A percentile compares a stretch with the other conserved stretches of the same genome.
These are phyloP conservation scores for Hypoxylon sp. DNA, from an alignment of 2,329 filamentous ascomycete species.

Conservation along the genomic window DNA sequence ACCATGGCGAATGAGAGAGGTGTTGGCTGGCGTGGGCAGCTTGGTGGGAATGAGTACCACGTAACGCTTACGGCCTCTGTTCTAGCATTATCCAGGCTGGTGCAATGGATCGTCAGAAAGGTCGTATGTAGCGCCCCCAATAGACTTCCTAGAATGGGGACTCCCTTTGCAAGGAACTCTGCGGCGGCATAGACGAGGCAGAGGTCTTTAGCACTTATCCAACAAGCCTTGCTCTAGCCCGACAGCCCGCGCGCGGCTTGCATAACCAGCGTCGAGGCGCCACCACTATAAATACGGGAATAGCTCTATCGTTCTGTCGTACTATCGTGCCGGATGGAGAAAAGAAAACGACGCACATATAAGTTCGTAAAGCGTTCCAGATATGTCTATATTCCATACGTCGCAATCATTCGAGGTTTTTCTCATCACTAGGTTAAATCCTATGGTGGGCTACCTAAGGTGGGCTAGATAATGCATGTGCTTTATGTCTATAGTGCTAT, in stretches of 20 bases:
- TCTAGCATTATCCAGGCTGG: constrained; percentile 33
- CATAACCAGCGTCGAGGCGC: constrained; percentile 32
- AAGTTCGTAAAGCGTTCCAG: constrained; percentile 6
- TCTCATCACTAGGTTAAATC: background rate
- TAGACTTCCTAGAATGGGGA: constrained; percentile 10
- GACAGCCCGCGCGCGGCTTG: constrained; percentile 32
- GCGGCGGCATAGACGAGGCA: constrained; percentile 36
- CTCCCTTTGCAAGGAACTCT: constrained; percentile 13
- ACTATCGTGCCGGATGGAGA: constrained; percentile 14
- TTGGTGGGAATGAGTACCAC: constrained; percentile 36
- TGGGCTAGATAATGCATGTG: background rate
- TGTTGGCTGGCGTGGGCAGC: background rate
- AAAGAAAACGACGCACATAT: constrained; percentile 14
- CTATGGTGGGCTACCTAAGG: background rate
- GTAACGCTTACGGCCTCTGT: constrained; percentile 37
- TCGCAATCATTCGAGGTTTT: background rate
- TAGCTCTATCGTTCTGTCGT: constrained; percentile 14
- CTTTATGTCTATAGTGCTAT: background rate
- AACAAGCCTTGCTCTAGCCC: constrained; percentile 27
- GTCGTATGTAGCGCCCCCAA: constrained; percentile 29
- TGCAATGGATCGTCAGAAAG: constrained; percentile 31
- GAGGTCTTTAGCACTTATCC: constrained; percentile 25
- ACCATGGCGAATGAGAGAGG: constrained; percentile 30
- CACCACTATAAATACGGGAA: constrained; percentile 31
- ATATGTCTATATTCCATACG: constrained; percentile 8